phyloP scores from a whole-genome alignment of 179 eudicot species.

The Camellia oleifera region DNA sequence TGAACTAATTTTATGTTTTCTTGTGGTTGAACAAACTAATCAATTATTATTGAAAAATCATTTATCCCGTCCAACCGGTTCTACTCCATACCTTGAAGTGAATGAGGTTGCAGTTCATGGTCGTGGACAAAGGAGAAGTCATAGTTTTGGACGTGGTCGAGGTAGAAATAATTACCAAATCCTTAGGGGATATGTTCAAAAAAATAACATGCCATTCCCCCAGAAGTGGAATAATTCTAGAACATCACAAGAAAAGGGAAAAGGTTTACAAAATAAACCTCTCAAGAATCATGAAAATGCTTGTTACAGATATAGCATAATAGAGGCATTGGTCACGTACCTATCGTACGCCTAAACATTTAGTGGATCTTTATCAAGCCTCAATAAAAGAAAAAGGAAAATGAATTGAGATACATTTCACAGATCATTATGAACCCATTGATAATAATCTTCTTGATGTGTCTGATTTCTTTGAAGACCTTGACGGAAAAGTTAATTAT shows the following conservation, averaged over 20 bases:
- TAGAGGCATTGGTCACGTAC: constrained; percentile 4
- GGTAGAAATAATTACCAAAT: too few species aligned
- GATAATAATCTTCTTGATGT: background rate
- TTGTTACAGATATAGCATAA: background rate
- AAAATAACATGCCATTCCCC: background rate
- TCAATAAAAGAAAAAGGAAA: background rate
- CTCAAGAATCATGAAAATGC: background rate
- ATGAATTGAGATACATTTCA: background rate
- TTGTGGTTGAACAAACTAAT: background rate
- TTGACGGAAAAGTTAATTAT: too few species aligned
- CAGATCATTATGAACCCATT: background rate
- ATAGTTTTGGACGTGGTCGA: background rate
- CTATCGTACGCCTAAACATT: background rate
- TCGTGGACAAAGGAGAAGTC: background rate
- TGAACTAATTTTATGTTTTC: background rate
- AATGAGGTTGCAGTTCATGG: background rate
- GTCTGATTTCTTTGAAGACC: background rate
- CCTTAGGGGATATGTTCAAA: background rate
- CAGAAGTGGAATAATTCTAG: too few species aligned
- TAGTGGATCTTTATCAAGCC: background rate
- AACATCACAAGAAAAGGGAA: background rate
- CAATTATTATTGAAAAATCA: background rate
- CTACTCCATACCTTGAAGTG: background rate
- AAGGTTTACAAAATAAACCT: background rate
- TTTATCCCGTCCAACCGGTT: background rate